phyloP scores from a whole-genome alignment of 208 protist species.

The Wallacemonas sp. region DNA sequence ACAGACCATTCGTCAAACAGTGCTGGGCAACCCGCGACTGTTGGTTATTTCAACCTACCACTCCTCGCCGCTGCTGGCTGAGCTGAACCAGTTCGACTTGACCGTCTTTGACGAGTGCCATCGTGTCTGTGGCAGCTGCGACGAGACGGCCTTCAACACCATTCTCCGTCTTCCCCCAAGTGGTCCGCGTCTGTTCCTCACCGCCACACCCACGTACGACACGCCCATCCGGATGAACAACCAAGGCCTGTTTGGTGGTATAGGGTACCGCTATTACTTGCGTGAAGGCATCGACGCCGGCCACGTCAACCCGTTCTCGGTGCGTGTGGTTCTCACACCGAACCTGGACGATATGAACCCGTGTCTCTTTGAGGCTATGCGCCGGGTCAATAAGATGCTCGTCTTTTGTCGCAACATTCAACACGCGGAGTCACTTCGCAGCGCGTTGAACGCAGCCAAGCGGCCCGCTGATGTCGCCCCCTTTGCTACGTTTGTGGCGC shows the following conservation, averaged over 20 bases:
- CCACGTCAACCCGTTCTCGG: constrained; percentile 69
- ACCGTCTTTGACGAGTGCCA: constrained; percentile 84
- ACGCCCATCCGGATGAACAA: constrained; percentile 79
- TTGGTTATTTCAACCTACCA: constrained; percentile 77
- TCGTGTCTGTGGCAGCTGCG: constrained; percentile 68
- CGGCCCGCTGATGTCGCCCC: constrained; percentile 40
- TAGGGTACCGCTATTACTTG: constrained; percentile 81
- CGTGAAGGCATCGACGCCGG: constrained; percentile 76
- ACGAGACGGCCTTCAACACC: constrained; percentile 68
- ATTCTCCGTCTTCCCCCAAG: constrained; percentile 49
- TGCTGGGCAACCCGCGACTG: constrained; percentile 31
- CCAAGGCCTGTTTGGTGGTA: constrained; percentile 59
- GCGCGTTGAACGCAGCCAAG: constrained; percentile 21
- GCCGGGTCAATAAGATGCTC: constrained; percentile 73
- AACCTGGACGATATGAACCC: constrained; percentile 61
- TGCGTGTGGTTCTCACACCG: constrained; percentile 57
- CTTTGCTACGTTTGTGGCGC: constrained; percentile 60
- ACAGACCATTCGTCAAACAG: constrained; percentile 37
- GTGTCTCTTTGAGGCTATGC: constrained; percentile 78
- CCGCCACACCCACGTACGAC: constrained; percentile 77
- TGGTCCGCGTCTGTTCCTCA: constrained; percentile 65
- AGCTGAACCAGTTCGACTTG: constrained; percentile 44
- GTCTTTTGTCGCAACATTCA: constrained; percentile 72
- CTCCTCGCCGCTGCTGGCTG: constrained; percentile 62
- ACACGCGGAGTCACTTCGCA: constrained; percentile 43